Conservation (phyloP, 441 rosid genomes). For the Aquilaria agallochum region DNA sequence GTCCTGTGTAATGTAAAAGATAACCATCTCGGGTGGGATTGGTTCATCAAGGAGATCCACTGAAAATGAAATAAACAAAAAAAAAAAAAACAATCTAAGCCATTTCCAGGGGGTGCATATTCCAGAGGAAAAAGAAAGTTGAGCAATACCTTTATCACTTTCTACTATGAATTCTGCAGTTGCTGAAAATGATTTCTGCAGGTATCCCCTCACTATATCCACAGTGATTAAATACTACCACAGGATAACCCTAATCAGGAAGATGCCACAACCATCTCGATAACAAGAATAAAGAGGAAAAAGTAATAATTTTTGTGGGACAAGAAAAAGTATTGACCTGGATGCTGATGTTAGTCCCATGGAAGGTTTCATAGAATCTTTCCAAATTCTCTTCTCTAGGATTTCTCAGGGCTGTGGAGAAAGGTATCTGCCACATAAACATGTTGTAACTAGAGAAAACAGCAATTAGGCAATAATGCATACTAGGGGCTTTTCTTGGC, state of each 20-base stretch:
- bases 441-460: background rate
- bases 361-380: slow-evolving; percentile 79
- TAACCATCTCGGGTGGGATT: slow-evolving; percentile 68
- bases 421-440: slow-evolving; percentile 57
- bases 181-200: slow-evolving; percentile 68
- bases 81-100: slow-evolving; percentile 10
- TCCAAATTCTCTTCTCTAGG: slow-evolving; percentile 46
- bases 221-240: slow-evolving; percentile 71
- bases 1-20: slow-evolving; percentile 86
- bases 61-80: slow-evolving; percentile 24
- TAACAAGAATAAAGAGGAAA: slow-evolving; percentile 5
- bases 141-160: slow-evolving; percentile 54
- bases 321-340: slow-evolving; percentile 48
- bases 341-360: slow-evolving; percentile 73
- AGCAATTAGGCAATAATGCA: background rate
- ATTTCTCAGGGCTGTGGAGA: slow-evolving; percentile 51
- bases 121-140: background rate
- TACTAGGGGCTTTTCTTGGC: no score
- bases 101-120: slow-evolving; percentile 3
- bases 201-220: slow-evolving; percentile 75
- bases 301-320: background rate
- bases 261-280: slow-evolving; percentile 2
- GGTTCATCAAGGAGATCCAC: slow-evolving; percentile 67
- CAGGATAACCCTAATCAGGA: slow-evolving; percentile 31
- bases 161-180: slow-evolving; percentile 73